A percentile compares a stretch with the other conserved stretches of the same genome.
These are phyloP conservation scores for Penicillium goetzii DNA, from an alignment of 495 filamentous ascomycete genomes.

Conservation along the genomic window DNA sequence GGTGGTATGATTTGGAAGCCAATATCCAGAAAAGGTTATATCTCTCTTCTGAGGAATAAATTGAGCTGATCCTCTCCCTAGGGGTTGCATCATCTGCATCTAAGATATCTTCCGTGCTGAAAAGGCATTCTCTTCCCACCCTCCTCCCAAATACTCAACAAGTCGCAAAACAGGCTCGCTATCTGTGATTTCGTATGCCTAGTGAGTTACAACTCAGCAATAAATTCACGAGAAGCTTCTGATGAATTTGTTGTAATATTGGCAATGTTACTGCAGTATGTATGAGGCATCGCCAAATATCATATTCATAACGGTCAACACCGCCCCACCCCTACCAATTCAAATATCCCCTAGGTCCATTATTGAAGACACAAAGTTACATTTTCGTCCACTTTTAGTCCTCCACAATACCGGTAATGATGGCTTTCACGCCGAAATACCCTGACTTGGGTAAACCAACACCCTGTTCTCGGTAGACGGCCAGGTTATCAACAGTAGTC, in stretches of 20 bases:
- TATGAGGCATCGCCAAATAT: background rate
- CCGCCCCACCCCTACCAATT: background rate
- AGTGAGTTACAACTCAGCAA: too few species aligned
- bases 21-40: background rate
- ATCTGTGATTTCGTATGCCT: too few species aligned
- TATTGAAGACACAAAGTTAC: background rate
- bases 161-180: too few species aligned
- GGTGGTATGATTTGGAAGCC: background rate
- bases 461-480: constrained; percentile 29
- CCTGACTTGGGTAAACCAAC: constrained; percentile 26
- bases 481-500: constrained; percentile 41
- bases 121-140: too few species aligned
- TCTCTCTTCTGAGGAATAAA: background rate
- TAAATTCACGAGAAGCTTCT: background rate
- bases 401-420: constrained; percentile 19
- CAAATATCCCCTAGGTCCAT: background rate
- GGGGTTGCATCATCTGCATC: too few species aligned
- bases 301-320: background rate
- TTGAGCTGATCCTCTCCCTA: too few species aligned
- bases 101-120: too few species aligned
- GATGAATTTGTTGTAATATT: background rate
- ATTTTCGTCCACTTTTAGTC: constrained; percentile 5
- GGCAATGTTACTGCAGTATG: background rate
- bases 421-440: constrained; percentile 27
- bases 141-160: too few species aligned